Conservation (phyloP, 768 basidiomycete species). For the Russula ochroleuca region DNA sequence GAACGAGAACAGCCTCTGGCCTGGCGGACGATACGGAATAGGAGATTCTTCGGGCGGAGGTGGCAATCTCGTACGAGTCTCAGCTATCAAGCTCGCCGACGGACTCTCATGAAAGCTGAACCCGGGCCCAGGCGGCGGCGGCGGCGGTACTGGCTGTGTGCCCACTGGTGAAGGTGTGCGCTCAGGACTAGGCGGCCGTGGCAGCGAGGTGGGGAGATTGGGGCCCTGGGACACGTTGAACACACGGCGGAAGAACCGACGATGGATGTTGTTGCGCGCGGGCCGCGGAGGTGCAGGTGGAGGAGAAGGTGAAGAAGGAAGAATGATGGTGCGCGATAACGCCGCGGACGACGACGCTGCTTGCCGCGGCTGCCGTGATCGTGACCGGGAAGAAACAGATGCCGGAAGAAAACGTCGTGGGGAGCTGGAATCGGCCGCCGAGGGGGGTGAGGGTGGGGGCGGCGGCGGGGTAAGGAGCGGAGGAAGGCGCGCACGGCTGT, state of each 20-base stretch:
- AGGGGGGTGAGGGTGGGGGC: not conserved
- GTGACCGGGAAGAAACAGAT: not conserved
- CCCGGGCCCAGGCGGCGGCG: not conserved
- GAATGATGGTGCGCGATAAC: not conserved
- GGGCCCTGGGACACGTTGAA: not conserved
- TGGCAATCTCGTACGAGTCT: constrained; percentile 20
- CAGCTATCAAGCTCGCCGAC: not conserved
- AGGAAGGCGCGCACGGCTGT: constrained; percentile 15
- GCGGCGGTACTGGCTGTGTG: not conserved
- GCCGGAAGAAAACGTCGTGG: not conserved
- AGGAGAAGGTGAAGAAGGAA: not conserved
- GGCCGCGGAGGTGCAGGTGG: constrained; percentile 8
- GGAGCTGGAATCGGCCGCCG: not conserved
- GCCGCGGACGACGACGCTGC: not conserved
- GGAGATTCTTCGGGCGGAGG: constrained; percentile 6
- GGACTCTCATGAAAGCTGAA: not conserved
- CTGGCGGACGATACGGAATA: constrained; percentile 15
- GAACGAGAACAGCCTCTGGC: constrained; percentile 8
- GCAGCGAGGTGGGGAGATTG: not conserved
- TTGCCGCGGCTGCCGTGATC: no score
- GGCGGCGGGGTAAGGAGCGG: not conserved
- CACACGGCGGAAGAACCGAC: not conserved
- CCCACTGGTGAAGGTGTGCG: not conserved
- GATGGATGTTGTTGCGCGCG: not conserved
- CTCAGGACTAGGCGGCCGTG: not conserved